A percentile compares a stretch with the other conserved stretches of the same genome.
These are phyloP conservation scores for Solanum sejunctum DNA, from an alignment of 257 asterid species.

Conservation along the genomic window DNA sequence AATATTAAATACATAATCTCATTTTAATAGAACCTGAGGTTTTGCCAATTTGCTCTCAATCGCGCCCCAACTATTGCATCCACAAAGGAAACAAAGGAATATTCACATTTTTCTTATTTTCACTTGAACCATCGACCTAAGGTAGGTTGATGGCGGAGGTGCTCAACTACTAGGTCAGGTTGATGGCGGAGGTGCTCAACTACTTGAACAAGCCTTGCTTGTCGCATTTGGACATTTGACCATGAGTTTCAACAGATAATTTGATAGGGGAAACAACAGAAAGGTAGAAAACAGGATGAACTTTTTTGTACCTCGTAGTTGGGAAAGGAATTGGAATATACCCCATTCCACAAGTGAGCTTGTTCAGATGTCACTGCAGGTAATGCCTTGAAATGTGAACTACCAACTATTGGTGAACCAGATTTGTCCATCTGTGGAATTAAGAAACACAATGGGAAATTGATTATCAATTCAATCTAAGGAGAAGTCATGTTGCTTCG, in stretches of 20 bases:
- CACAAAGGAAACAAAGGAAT: neutral
- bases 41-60: neutral
- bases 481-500: neutral
- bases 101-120: neutral
- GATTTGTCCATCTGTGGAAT: constrained; percentile 15
- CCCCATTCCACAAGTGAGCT: constrained; percentile 17
- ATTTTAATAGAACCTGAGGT: too few species aligned
- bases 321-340: constrained; percentile 13
- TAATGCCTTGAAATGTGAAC: constrained; percentile 17
- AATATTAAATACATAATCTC: neutral
- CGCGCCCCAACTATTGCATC: neutral
- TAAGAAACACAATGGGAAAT: neutral
- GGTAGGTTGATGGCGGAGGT: too few species aligned
- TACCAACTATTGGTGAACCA: neutral
- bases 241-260: neutral
- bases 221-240: neutral
- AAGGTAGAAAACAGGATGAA: neutral
- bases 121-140: too few species aligned
- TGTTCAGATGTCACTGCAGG: constrained; percentile 17
- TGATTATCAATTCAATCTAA: neutral
- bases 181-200: too few species aligned
- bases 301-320: constrained; percentile 11
- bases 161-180: too few species aligned
- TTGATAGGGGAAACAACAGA: neutral
- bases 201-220: too few species aligned